Evolutionary conservation across 257 asterid species (phyloP).

Genomic region (Scutellaria minor): DNA sequence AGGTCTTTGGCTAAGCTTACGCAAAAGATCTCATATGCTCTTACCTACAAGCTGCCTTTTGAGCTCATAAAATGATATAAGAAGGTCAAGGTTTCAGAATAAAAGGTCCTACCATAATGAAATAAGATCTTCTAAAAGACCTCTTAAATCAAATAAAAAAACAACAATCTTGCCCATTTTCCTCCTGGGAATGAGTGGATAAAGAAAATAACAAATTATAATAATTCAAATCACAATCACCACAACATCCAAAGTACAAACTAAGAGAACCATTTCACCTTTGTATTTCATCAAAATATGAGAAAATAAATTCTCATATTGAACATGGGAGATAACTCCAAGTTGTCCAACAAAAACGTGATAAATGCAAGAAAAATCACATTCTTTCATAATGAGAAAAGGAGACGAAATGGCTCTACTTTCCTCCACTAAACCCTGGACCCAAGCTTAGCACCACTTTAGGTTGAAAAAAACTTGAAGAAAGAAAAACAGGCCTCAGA

Average conservation of each 20-base stretch:
- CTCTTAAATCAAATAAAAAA: not conserved
- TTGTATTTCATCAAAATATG: not conserved
- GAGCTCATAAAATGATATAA: not conserved
- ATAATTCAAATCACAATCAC: not conserved
- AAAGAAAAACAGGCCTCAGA: too few species aligned
- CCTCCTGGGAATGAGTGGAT: not conserved
- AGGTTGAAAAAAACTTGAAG: too few species aligned
- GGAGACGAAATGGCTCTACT: too few species aligned
- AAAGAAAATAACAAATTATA: too few species aligned
- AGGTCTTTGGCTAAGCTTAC: not conserved
- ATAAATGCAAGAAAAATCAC: too few species aligned
- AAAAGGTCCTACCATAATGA: too few species aligned
- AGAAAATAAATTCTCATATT: not conserved
- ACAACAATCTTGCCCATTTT: not conserved
- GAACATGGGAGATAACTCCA: not conserved
- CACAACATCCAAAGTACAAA: conserved; percentile 10
- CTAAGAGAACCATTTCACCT: not conserved
- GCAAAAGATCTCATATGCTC: not conserved
- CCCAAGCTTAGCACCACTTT: too few species aligned
- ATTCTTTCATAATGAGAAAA: too few species aligned
- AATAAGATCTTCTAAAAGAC: not conserved
- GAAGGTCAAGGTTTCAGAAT: too few species aligned
- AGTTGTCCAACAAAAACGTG: not conserved
- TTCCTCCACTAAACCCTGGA: too few species aligned
- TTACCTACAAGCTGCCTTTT: not conserved